Percentiles rank a stretch among this genome's conserved stretches.
Evolutionary conservation across 1,139 yeast genomes (phyloP).

Genomic region (Hyphopichia khmerensis): DNA sequence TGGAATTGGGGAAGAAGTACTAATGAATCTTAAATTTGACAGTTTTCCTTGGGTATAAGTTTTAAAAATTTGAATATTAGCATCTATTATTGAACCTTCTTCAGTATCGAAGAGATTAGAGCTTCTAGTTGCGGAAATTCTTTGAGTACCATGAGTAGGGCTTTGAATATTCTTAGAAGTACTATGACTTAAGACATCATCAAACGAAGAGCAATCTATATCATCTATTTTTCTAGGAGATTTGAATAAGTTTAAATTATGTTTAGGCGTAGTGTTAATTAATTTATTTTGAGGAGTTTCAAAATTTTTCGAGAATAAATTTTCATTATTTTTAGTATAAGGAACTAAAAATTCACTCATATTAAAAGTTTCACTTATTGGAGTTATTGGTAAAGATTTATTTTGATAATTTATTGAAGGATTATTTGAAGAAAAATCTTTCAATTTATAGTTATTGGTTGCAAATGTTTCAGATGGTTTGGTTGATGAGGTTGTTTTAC

Average conservation of each 20-base stretch:
- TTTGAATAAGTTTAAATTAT: neutral
- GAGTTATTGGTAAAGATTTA: neutral
- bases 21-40: slow-evolving; percentile 6
- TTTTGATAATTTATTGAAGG: too few species aligned
- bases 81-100: slow-evolving; percentile 18
- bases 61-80: slow-evolving; percentile 21
- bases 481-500: too few species aligned
- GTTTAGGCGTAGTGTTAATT: neutral
- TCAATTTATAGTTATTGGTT: neutral
- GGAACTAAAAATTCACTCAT: neutral
- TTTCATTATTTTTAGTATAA: neutral
- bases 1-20: slow-evolving; percentile 1
- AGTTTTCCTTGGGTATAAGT: slow-evolving; percentile 9
- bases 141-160: neutral
- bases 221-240: neutral
- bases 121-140: slow-evolving; percentile 6
- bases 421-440: neutral
- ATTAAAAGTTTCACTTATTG: neutral
- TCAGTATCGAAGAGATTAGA: slow-evolving; percentile 7
- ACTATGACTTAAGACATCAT: slow-evolving; percentile 17
- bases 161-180: slow-evolving; percentile 14
- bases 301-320: neutral
- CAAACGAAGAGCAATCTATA: slow-evolving; percentile 12
- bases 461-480: neutral
- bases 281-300: neutral